Base-by-base conservation (phyloP, 306 rosid species). In the Glycine latifolia region DNA sequence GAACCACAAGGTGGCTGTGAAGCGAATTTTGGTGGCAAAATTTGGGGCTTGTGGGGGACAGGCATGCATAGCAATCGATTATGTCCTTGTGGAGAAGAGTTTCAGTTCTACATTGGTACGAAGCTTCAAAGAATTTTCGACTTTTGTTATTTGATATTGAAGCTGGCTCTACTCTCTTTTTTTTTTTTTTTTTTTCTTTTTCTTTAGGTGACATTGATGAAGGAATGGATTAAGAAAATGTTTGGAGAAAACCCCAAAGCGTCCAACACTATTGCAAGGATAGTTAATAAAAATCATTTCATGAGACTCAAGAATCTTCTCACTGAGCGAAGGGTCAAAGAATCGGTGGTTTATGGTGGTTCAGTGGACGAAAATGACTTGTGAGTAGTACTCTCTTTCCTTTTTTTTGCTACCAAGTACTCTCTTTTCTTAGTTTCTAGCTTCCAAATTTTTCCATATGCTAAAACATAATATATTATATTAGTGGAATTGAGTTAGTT, bases 41-140 rank as follows among this genome's bases (percentile, higher is more conserved):
- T 93, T 31, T 68, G 97, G 94, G 31, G 9, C 89, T 16, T 93
- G 97, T 81, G 96, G 90, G 7, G 97, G 97, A 63, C 97, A 93
- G 84, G 97, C 92, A 67, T 91, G 97, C 90, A 81, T 93, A 63
- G 83, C 90, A 60, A 82, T 93, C 6, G 97, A 93, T 71, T 91
- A 93, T 76, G 6, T 93, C 4, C 89, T 93, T 10, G 91, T 82
- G 49, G 96, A 93, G 37, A 88, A 80, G 77, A 76, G 75, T 26
- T 93, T 85, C 75, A 35, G 88, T 75, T 46, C 88, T 8, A 74
- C 58, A n/a, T 67, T 90, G 91, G 97, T 93, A 87, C 7, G 71
- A 63, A 46, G 37, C 44, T 72, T 47, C 11, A 12, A 52, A 13
- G 11, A 33, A 10, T 48, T 48, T 39, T 46, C 2, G 4, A 41